These are phyloP conservation scores for Melanogaster broomeanus DNA, from an alignment of 768 basidiomycete species.

Conservation along the genomic window DNA sequence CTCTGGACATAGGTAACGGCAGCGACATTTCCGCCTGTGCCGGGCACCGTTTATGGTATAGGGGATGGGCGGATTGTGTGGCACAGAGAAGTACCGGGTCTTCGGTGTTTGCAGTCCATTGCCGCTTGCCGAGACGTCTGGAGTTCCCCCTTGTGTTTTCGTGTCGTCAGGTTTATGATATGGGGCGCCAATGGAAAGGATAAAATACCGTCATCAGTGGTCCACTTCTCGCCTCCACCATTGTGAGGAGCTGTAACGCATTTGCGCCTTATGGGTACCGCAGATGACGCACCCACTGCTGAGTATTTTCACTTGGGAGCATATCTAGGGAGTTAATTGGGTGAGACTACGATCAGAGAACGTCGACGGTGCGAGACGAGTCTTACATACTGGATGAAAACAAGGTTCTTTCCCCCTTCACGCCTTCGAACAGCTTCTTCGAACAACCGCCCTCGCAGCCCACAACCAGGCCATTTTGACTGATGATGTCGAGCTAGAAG, in stretches of 20 bases:
- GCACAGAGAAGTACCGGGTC: constrained; percentile 84
- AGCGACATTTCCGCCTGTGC: constrained; percentile 48
- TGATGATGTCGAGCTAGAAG: constrained; percentile 31
- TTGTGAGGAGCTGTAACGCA: constrained; percentile 84
- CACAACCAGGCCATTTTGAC: constrained; percentile 80
- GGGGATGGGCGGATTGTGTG: constrained; percentile 81
- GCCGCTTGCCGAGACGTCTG: constrained; percentile 82
- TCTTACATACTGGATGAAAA: constrained; percentile 88
- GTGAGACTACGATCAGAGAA: not conserved
- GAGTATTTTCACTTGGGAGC: constrained; percentile 84
- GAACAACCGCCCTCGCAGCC: constrained; percentile 87
- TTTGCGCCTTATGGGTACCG: constrained; percentile 79
- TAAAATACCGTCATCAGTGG: constrained; percentile 72
- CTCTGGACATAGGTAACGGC: constrained; percentile 81
- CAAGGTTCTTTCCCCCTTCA: constrained; percentile 85
- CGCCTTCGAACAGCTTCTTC: constrained; percentile 91
- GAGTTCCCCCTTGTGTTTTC: constrained; percentile 74
- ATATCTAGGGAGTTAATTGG: constrained; percentile 56
- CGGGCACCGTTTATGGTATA: constrained; percentile 49
- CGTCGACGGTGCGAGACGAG: not conserved
- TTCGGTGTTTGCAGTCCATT: constrained; percentile 95
- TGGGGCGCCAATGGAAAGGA: not conserved
- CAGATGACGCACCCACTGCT: constrained; percentile 87
- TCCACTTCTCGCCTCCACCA: constrained; percentile 83
- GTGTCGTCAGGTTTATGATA: not conserved